phyloP scores from a whole-genome alignment of 345 rosid genomes.

The Microthlaspi erraticum region DNA sequence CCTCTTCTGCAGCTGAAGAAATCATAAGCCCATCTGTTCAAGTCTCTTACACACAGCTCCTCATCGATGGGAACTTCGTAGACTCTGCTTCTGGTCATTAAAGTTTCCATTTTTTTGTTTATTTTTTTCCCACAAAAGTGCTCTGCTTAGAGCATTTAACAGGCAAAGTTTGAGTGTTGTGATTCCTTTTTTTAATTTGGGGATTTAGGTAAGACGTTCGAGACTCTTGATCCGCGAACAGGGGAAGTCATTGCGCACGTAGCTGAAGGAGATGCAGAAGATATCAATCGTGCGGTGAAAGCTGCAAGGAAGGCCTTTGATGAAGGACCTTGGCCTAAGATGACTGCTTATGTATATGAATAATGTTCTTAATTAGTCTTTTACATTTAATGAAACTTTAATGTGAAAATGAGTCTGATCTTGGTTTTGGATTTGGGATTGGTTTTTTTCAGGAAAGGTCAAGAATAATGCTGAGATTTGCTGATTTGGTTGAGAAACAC shows the following conservation, averaged over 20 bases:
- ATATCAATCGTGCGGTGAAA: constrained; percentile 76
- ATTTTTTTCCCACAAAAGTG: not conserved
- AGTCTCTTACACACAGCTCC: constrained; percentile 65
- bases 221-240: constrained; percentile 87
- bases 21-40: constrained; percentile 70
- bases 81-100: constrained; percentile 87
- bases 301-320: constrained; percentile 99
- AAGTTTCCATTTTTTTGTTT: constrained; percentile 26
- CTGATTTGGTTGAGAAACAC: constrained; percentile 91
- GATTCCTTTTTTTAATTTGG: not conserved
- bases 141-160: not conserved
- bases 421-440: constrained; percentile 1
- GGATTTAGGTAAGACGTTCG: constrained; percentile 70
- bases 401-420: constrained; percentile 18
- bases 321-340: constrained; percentile 96
- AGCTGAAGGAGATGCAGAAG: constrained; percentile 97
- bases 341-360: constrained; percentile 76
- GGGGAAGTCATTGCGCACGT: constrained; percentile 87
- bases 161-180: not conserved
- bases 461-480: constrained; percentile 65
- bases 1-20: constrained; percentile 72
- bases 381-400: not conserved
- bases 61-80: constrained; percentile 81
- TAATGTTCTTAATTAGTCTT: constrained; percentile 2
- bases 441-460: constrained; percentile 80